These are phyloP conservation scores for Plasmopara halstedii DNA, from an alignment of 352 stramenopile genomes.

Conservation along the genomic window DNA sequence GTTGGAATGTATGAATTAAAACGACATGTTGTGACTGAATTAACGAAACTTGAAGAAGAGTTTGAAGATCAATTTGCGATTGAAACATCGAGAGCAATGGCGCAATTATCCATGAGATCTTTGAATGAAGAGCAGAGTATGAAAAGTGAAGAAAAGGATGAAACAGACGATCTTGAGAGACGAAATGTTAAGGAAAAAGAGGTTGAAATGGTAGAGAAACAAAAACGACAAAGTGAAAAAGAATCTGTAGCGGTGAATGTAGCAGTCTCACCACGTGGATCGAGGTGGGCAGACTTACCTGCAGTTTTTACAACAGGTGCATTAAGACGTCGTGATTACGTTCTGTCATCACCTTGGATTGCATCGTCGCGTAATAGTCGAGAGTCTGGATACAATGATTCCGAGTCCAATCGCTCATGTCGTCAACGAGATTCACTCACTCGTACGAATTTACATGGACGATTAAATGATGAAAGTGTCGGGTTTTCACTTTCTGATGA, in stretches of 20 bases:
- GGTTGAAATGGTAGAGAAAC: no score
- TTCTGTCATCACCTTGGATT: conserved; percentile 38
- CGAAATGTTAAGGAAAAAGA: not conserved
- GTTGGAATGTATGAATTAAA: conserved; percentile 31
- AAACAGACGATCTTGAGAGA: not conserved
- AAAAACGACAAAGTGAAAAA: no score
- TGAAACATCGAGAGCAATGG: conserved; percentile 34
- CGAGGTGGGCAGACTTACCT: conserved; percentile 27
- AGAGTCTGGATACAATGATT: conserved; percentile 24
- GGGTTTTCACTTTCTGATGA: conserved; percentile 53
- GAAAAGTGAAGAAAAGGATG: conserved; percentile 18
- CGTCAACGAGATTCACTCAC: conserved; percentile 22
- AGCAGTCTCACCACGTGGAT: conserved; percentile 23
- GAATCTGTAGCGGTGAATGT: no score
- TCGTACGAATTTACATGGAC: conserved; percentile 30
- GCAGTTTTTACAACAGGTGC: conserved; percentile 31
- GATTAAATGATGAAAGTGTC: conserved; percentile 24
- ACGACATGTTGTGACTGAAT: conserved; percentile 31
- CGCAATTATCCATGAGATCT: conserved; percentile 14
- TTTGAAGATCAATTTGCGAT: conserved; percentile 38
- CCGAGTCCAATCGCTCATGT: conserved; percentile 17
- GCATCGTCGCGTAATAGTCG: conserved; percentile 11
- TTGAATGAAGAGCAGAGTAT: conserved; percentile 12
- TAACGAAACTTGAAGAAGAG: conserved; percentile 24
- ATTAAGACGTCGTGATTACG: conserved; percentile 31